phyloP scores from a whole-genome alignment of 2,329 filamentous ascomycete genomes.

The Neurospora crassa region DNA sequence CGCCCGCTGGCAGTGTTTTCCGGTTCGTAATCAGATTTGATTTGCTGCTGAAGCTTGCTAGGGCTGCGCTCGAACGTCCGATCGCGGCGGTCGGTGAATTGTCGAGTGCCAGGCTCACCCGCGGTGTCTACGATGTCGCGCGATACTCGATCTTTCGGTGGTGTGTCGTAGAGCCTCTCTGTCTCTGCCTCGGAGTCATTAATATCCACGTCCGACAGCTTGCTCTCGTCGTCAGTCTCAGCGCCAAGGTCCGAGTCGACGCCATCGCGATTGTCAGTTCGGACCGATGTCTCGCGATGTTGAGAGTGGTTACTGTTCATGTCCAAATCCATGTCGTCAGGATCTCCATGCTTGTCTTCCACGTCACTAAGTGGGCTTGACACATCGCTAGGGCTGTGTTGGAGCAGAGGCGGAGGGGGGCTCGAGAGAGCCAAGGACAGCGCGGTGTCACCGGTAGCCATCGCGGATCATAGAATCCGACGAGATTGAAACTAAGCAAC shows the following conservation, averaged over 20 bases:
- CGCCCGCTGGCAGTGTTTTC: slow-evolving; percentile 25
- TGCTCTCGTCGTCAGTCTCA: slow-evolving; percentile 26
- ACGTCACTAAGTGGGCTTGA: slow-evolving; percentile 93
- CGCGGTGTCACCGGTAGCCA: slow-evolving; percentile 42
- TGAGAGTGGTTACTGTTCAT: slow-evolving; percentile 15
- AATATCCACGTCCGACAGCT: slow-evolving; percentile 46
- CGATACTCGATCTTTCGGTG: slow-evolving; percentile 42
- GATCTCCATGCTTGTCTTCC: slow-evolving; percentile 66
- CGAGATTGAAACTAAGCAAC: neutral
- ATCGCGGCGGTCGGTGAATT: slow-evolving; percentile 40
- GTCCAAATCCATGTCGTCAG: slow-evolving; percentile 48
- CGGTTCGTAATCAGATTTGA: slow-evolving; percentile 23
- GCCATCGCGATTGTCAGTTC: slow-evolving; percentile 14
- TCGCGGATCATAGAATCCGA: slow-evolving; percentile 23
- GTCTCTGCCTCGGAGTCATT: slow-evolving; percentile 84
- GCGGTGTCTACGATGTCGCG: slow-evolving; percentile 30
- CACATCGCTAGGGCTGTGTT: slow-evolving; percentile 57
- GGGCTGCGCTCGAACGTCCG: slow-evolving; percentile 55
- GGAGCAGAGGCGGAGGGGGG: slow-evolving; percentile 37
- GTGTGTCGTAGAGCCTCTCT: slow-evolving; percentile 84
- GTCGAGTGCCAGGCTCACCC: slow-evolving; percentile 50
- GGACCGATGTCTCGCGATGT: slow-evolving; percentile 10
- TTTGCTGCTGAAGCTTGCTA: slow-evolving; percentile 60
- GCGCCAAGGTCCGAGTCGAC: slow-evolving; percentile 16
- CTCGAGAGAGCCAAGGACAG: slow-evolving; percentile 40